Conservation (phyloP, 768 basidiomycete species). For the Mycena albidolilacea region DNA sequence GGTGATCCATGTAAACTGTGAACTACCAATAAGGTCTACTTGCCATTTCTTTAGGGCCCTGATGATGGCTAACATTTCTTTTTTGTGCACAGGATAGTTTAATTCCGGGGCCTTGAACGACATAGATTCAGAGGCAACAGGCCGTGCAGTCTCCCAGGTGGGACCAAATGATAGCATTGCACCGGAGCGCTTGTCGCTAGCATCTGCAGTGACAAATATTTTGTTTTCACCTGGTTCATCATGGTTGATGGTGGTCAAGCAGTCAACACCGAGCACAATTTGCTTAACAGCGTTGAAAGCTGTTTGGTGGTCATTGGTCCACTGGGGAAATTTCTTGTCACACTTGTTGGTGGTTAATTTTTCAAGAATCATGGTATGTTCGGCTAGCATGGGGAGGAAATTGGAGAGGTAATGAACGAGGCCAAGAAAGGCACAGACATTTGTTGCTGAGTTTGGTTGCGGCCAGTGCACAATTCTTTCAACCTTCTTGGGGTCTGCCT, state of each 20-base stretch:
- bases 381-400: conserved; percentile 39
- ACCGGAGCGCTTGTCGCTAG: too few species aligned
- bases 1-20: too few species aligned
- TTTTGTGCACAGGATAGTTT: too few species aligned
- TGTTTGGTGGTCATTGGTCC: not conserved
- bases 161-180: too few species aligned
- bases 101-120: too few species aligned
- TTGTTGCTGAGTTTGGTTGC: conserved; percentile 17
- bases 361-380: conserved; percentile 38
- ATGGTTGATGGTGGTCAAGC: not conserved
- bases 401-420: conserved; percentile 38
- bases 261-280: conserved; percentile 35
- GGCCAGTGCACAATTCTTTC: conserved; percentile 44
- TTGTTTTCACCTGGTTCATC: too few species aligned
- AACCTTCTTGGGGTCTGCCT: conserved; percentile 42
- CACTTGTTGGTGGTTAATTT: conserved; percentile 39
- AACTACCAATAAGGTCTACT: conserved; percentile 20
- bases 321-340: not conserved
- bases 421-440: conserved; percentile 46
- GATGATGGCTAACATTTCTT: too few species aligned
- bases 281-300: conserved; percentile 21
- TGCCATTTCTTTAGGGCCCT: conserved; percentile 19
- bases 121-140: too few species aligned
- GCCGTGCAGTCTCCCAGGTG: too few species aligned
- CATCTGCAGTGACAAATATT: too few species aligned